Evolutionary conservation across 306 rosid genomes (phyloP), one percentile per base, ranked within the genome.

Genomic region (Malus sylvestris): DNA sequence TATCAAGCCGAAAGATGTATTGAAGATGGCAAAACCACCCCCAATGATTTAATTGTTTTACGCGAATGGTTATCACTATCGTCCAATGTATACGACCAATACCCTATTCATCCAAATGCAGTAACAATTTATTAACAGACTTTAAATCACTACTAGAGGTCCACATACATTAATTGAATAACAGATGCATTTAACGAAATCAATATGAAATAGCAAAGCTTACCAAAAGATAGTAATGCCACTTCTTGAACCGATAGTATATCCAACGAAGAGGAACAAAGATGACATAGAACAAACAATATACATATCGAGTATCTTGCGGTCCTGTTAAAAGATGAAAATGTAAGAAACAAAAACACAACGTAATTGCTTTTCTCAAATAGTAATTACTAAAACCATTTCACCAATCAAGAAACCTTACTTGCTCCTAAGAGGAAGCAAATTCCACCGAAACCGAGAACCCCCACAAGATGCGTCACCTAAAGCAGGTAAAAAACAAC

Each of bases 261-360:
- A 91, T 91, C 98, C 98, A 94, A 66, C 97, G 87, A 61, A 94
- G 96, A 80, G 98, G 98, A 58, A 91, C 98, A 79, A 94, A 94
- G 69, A 79, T 87, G 75, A 94, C n/a, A 67, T 38, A 94, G 89
- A 94, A 94, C 79, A 91, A 73, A 83, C 96, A 94, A 79, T 91
- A 94, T 25, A 91, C 94, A 80, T 86, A 86, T 25, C 89, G 93
- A 72, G 83, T 87, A 72, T 88, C 97, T 80, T 91, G 97, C 42
- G 98, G 98, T 74, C 98, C 98, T 94, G 91, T 68, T 27, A 80
- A 68, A 79, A 18, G 70, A 49, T 1, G 0, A 59, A 58, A 52
- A 60, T 2, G 52, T 4, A 29, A 73, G 40, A 59, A 16, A 73
- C 27, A 61, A 76, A 71, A 78, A 29, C 61, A 14, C 73, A 59